Percentiles rank a stretch among this genome's conserved stretches.
phyloP scores from a whole-genome alignment of 2,329 filamentous ascomycete genomes.

The Ceratocystiopsis minuta region DNA sequence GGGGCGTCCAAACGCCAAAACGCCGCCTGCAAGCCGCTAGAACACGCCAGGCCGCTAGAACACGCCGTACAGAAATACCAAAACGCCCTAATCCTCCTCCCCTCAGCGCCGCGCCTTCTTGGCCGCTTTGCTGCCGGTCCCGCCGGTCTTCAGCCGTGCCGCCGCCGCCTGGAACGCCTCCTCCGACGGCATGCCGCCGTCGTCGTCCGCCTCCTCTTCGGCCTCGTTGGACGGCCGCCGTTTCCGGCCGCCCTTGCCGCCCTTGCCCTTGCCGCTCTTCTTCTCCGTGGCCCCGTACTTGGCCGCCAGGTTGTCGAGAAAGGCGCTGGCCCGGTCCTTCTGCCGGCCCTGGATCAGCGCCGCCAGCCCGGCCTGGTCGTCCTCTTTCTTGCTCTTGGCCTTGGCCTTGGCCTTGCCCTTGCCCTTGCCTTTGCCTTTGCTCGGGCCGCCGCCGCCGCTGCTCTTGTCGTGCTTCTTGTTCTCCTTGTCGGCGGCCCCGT shows the following conservation, averaged over 20 bases:
- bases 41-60: no score
- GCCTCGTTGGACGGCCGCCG: conserved; percentile 21
- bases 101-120: no score
- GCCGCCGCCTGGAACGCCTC: conserved; percentile 42
- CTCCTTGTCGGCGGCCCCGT: conserved; percentile 13
- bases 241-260: no score
- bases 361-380: conserved; percentile 6
- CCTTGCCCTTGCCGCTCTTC: conserved; percentile 32
- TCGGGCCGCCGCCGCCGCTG: conserved; percentile 6
- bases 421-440: not conserved
- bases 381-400: conserved; percentile 7
- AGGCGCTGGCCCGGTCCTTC: conserved; percentile 38
- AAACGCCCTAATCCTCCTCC: no score
- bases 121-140: no score
- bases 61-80: no score
- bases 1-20: no score
- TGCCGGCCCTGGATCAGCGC: conserved; percentile 60
- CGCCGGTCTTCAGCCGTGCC: conserved; percentile 24
- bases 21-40: no score
- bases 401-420: conserved; percentile 18
- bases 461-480: conserved; percentile 25
- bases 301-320: conserved; percentile 57
- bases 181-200: conserved; percentile 39
- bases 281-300: conserved; percentile 45
- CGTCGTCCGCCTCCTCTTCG: conserved; percentile 40